Base-by-base conservation (phyloP, 2,329 filamentous ascomycete genomes). In the Ceratocystiopsis sp. region DNA sequence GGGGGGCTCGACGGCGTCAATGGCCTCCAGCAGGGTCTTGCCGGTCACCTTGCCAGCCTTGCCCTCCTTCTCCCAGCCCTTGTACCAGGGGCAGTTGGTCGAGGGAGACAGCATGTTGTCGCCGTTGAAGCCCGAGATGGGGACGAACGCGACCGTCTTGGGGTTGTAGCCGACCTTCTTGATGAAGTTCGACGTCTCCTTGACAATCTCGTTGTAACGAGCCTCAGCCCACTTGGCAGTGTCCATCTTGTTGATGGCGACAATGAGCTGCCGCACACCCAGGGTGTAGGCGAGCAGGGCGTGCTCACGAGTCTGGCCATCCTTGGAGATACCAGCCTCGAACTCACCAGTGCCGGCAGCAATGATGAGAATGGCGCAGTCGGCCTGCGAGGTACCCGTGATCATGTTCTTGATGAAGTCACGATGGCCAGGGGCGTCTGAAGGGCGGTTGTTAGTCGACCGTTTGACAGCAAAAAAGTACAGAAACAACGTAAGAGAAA, bases 331-430 rank as follows among this genome's bases (percentile, higher is more conserved):
- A 96, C 91, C 91, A 82, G 91, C 91, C 81, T 98, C 91, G 81
- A 98, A 98, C 80, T 98, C 91, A 95, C 91, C 91, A 85, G 86
- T 94, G 78, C 91, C 91, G 63, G 91, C 86, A 61, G 89, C 91
- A 72, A 98, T 98, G 75, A 98, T 96, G 77, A 98, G 87, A 69
- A 98, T 85, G 64, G 91, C 91, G 74, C 91, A 96, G 66, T 98
- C 91, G 61, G 91, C 91, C 83, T 96, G 91, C 69, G 91, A 98
- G 65, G 91, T 96, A 87, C 91, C 91, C 82, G 91, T 96, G 71
- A 98, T 98, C 91, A 98, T 98, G 87, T 96, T 98, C 89, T 98
- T 98, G 85, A 98, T 96, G 80, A 96, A 98, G 67, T 98, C 91
- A 91, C 91, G 89, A 74, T 98, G 91, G 73, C 91, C 91, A 63